A percentile compares a stretch with the other conserved stretches of the same genome.
Evolutionary conservation across 768 basidiomycete species (phyloP).

Genomic region (Tricholoma terreum): DNA sequence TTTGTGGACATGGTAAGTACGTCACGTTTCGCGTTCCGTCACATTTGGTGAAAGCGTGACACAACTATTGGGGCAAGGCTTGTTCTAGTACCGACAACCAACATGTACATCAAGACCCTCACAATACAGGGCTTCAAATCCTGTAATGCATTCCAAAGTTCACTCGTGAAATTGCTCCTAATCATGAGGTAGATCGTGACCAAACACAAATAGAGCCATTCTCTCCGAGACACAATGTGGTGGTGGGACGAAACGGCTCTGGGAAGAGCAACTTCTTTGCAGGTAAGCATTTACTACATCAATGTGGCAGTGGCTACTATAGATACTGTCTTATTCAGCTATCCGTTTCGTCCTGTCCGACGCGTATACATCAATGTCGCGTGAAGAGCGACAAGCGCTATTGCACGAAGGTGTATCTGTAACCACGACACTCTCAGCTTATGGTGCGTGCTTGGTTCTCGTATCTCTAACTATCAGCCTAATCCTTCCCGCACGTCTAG

Average conservation of each 20-base stretch:
- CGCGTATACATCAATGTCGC: constrained; percentile 92
- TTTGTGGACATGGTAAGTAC: not conserved
- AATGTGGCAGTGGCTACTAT: not conserved
- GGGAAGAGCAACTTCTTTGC: constrained; percentile 99
- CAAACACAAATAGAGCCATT: constrained; percentile 95
- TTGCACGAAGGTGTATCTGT: constrained; percentile 91
- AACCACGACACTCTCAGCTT: constrained; percentile 88
- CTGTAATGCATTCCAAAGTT: constrained; percentile 50
- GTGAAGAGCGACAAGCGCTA: constrained; percentile 90
- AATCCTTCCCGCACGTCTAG: constrained; percentile 28
- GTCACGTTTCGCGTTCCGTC: constrained; percentile 2
- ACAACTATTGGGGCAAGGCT: no score
- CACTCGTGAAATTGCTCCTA: not conserved
- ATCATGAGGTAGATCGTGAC: constrained; percentile 60
- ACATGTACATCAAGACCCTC: constrained; percentile 86
- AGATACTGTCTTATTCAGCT: constrained; percentile 41
- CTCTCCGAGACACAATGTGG: constrained; percentile 90
- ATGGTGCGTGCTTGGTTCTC: constrained; percentile 47
- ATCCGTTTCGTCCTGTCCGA: constrained; percentile 98
- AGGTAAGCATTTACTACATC: constrained; percentile 47
- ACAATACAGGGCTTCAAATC: constrained; percentile 98
- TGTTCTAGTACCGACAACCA: not conserved
- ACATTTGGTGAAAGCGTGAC: not conserved
- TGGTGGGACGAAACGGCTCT: constrained; percentile 95
- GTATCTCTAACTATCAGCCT: not conserved